Percentiles rank a stretch among this genome's conserved stretches.
phyloP scores from a whole-genome alignment of 2,329 filamentous ascomycete genomes.

The Colletotrichum gloeosporioides region DNA sequence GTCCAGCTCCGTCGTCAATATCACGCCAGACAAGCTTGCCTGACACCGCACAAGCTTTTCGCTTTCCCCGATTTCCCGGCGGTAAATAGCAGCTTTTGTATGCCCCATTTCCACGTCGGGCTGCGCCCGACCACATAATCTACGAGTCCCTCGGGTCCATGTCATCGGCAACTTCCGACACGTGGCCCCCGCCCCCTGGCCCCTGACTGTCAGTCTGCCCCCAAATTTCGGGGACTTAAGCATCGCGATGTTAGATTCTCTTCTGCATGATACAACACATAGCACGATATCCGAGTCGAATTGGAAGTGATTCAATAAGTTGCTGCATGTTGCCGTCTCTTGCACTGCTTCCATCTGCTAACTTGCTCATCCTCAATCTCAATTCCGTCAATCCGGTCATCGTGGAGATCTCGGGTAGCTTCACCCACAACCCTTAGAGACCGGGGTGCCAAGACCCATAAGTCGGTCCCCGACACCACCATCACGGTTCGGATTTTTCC shows the following conservation, averaged over 20 bases:
- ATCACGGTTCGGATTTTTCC: background rate
- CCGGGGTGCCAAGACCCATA: background rate
- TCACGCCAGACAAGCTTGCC: background rate
- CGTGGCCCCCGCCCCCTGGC: background rate
- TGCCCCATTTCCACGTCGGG: background rate
- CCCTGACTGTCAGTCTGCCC: background rate
- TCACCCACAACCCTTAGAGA: background rate
- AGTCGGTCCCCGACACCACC: background rate
- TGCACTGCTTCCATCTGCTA: background rate
- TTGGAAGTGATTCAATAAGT: background rate
- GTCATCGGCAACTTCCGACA: background rate
- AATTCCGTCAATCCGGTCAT: background rate
- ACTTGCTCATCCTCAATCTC: background rate
- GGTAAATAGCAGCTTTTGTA: background rate
- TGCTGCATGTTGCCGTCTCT: background rate
- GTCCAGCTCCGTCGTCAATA: background rate
- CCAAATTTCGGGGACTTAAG: background rate
- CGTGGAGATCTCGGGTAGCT: background rate
- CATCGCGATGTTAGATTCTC: background rate
- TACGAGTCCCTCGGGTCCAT: background rate
- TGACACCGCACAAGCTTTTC: background rate
- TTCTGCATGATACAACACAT: too few species aligned
- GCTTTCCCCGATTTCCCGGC: background rate
- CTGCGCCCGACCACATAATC: background rate
- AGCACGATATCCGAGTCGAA: background rate